A percentile compares a stretch with the other conserved stretches of the same genome.
Conservation (phyloP, 1,284 basidiomycete genomes). For the Heterobasidion irregulare region DNA sequence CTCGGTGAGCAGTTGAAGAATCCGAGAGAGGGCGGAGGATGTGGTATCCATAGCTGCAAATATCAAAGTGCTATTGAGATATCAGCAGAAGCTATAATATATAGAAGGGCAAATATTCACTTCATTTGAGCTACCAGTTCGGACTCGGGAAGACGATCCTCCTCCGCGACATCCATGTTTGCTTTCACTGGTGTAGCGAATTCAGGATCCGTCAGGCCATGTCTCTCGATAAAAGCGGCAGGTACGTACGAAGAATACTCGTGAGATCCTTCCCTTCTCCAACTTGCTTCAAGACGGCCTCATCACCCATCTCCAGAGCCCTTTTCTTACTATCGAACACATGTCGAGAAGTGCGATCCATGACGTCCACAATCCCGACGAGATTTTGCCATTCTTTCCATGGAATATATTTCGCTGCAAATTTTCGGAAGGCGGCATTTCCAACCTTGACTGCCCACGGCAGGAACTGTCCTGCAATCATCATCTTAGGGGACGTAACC, state of each 20-base stretch:
- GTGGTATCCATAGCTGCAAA: conserved; percentile 14
- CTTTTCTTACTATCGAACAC: conserved; percentile 31
- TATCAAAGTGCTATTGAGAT: conserved; percentile 4
- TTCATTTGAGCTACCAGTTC: conserved; percentile 10
- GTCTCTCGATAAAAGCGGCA: background rate
- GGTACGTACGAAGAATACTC: conserved; percentile 31
- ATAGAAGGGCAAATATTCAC: background rate
- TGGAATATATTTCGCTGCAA: conserved; percentile 26
- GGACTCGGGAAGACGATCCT: conserved; percentile 5
- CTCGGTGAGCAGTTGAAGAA: conserved; percentile 11
- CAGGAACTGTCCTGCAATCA: conserved; percentile 18
- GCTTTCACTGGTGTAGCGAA: conserved; percentile 5
- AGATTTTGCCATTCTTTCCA: conserved; percentile 23
- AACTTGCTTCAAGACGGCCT: conserved; percentile 21
- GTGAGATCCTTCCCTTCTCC: conserved; percentile 36
- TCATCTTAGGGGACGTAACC: conserved; percentile 8
- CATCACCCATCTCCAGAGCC: conserved; percentile 26
- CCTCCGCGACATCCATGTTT: conserved; percentile 9
- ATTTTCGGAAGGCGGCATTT: conserved; percentile 25
- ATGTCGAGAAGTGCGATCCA: conserved; percentile 26
- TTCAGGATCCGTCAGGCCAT: background rate
- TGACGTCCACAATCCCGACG: conserved; percentile 27
- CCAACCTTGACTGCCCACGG: conserved; percentile 26
- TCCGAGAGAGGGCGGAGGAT: conserved; percentile 10
- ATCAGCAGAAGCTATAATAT: background rate